These are phyloP conservation scores for Penicillium taxi DNA, from an alignment of 495 filamentous ascomycete species.

Conservation along the genomic window DNA sequence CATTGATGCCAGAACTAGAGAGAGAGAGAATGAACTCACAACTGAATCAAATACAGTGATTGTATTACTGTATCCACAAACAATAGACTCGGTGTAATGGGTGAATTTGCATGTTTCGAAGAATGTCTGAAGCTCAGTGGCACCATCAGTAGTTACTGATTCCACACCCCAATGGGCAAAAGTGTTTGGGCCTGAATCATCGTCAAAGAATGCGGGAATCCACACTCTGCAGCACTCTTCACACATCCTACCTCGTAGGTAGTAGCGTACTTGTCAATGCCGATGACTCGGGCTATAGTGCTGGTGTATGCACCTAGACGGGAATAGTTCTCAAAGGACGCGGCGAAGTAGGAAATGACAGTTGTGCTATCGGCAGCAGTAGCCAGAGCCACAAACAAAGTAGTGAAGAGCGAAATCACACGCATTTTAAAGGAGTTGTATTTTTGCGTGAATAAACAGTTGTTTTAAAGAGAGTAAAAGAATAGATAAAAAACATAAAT, in stretches of 20 bases:
- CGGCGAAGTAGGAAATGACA: constrained; percentile 1
- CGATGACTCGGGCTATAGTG: constrained; percentile 17
- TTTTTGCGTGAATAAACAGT: too few species aligned
- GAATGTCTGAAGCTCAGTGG: not conserved
- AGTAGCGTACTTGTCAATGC: constrained; percentile 16
- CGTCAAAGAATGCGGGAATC: constrained; percentile 14
- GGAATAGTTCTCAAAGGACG: not conserved
- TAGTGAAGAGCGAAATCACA: not conserved
- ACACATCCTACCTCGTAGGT: constrained; percentile 24
- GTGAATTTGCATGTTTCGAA: constrained; percentile 10
- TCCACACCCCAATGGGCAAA: constrained; percentile 2
- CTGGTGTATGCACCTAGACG: constrained; percentile 6
- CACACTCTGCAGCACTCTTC: constrained; percentile 10
- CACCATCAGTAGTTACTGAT: not conserved
- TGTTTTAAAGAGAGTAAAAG: too few species aligned
- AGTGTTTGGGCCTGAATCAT: constrained; percentile 19
- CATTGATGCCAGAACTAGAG: not conserved
- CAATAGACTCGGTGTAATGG: constrained; percentile 6
- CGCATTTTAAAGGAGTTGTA: too few species aligned
- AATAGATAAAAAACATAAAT: too few species aligned
- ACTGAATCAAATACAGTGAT: not conserved
- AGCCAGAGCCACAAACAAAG: constrained; percentile 6
- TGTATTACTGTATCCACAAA: constrained; percentile 2
- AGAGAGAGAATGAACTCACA: constrained; percentile 1
- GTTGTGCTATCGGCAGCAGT: constrained; percentile 9